Evolutionary conservation across 768 basidiomycete species (phyloP).

Genomic region (Hypholoma fasciculare): DNA sequence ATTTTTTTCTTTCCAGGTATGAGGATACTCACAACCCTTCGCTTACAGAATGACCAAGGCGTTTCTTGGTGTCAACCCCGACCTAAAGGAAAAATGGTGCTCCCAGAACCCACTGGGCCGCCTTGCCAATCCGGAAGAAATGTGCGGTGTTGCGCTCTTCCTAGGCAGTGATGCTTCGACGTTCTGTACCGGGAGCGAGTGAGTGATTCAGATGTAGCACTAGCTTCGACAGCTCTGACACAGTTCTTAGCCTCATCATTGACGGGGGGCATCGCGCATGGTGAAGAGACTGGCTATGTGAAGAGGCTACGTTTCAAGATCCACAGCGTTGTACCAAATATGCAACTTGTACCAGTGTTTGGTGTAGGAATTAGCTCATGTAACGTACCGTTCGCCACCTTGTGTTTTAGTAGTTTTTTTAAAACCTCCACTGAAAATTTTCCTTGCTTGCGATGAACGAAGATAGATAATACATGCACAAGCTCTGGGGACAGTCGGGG

Average conservation of each 20-base stretch:
- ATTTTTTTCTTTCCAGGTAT: neutral
- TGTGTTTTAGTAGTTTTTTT: too few species aligned
- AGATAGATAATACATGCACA: too few species aligned
- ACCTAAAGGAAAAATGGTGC: constrained; percentile 57
- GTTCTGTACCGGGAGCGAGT: constrained; percentile 75
- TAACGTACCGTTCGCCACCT: too few species aligned
- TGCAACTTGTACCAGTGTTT: neutral
- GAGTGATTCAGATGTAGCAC: constrained; percentile 14
- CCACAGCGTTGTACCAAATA: too few species aligned
- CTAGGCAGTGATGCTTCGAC: constrained; percentile 69
- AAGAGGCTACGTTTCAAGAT: too few species aligned
- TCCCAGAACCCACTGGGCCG: constrained; percentile 62
- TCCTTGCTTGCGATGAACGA: too few species aligned
- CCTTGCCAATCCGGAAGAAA: constrained; percentile 65
- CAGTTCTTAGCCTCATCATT: constrained; percentile 16
- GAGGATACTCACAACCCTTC: neutral
- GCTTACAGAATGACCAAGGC: constrained; percentile 25
- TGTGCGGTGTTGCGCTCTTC: constrained; percentile 68
- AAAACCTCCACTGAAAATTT: too few species aligned
- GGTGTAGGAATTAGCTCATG: too few species aligned
- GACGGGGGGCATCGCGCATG: constrained; percentile 28
- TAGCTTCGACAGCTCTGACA: neutral
- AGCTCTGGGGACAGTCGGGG: too few species aligned
- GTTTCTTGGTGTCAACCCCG: constrained; percentile 46
- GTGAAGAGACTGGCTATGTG: constrained; percentile 4